A percentile compares a stretch with the other conserved stretches of the same genome.
Evolutionary conservation across 306 rosid genomes (phyloP).

Genomic region (Vigna radiata): DNA sequence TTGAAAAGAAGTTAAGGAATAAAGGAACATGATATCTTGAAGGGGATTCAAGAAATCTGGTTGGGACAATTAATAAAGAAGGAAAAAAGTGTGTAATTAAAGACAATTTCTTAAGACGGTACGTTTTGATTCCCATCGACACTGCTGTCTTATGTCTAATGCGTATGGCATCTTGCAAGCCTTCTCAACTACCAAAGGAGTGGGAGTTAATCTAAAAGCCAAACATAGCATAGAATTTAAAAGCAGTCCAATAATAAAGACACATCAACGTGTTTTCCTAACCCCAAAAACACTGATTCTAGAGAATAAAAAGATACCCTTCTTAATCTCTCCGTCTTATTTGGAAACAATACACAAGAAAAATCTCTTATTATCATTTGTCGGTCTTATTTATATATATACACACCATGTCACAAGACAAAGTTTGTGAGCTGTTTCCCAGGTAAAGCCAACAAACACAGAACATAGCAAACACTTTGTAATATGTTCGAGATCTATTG

Average conservation of each 20-base stretch:
- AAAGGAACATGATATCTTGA: slow-evolving; percentile 36
- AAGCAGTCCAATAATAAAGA: slow-evolving; percentile 36
- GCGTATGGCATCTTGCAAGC: slow-evolving; percentile 57
- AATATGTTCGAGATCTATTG: slow-evolving; percentile 39
- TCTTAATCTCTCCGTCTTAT: slow-evolving; percentile 47
- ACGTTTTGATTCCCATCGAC: slow-evolving; percentile 61
- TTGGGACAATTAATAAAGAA: slow-evolving; percentile 8
- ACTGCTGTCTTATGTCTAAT: slow-evolving; percentile 60
- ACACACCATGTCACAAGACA: slow-evolving; percentile 40
- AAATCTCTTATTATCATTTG: slow-evolving; percentile 23
- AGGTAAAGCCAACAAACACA: slow-evolving; percentile 36
- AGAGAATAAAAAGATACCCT: slow-evolving; percentile 58
- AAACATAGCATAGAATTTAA: slow-evolving; percentile 46
- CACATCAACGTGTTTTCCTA: slow-evolving; percentile 46
- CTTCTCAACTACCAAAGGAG: slow-evolving; percentile 56
- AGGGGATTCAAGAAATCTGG: background rate
- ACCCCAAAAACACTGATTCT: slow-evolving; percentile 49
- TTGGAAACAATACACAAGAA: background rate
- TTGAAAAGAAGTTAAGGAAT: background rate
- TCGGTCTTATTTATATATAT: slow-evolving; percentile 38
- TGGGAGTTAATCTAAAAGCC: slow-evolving; percentile 24
- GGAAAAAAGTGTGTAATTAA: background rate
- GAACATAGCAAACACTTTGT: background rate
- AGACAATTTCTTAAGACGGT: slow-evolving; percentile 54
- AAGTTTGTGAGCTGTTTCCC: slow-evolving; percentile 41